A percentile compares a stretch with the other conserved stretches of the same genome.
Evolutionary conservation across 345 rosid species (phyloP).

Genomic region (Microthlaspi erraticum): DNA sequence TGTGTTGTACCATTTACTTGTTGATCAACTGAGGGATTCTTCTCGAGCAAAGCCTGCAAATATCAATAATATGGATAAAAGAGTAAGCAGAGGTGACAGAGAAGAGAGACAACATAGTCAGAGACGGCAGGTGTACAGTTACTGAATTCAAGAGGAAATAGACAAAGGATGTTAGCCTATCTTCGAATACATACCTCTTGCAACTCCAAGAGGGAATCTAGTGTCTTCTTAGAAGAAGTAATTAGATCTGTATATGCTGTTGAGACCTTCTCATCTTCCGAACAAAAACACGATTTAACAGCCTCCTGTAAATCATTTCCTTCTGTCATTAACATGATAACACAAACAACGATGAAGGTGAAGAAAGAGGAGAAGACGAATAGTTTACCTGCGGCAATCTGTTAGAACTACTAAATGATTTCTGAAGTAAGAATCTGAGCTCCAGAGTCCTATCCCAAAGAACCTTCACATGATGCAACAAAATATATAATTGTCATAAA

Average conservation of each 20-base stretch:
- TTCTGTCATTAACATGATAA: conserved; percentile 11
- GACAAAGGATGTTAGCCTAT: conserved; percentile 7
- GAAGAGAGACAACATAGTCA: conserved; percentile 17
- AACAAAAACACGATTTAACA: conserved; percentile 64
- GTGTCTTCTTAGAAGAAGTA: conserved; percentile 66
- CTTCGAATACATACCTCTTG: conserved; percentile 62
- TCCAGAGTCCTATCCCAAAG: conserved; percentile 88
- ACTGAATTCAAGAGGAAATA: conserved; percentile 11
- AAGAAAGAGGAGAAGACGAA: conserved; percentile 9
- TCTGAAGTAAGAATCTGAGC: conserved; percentile 86
- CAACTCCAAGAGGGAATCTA: conserved; percentile 74
- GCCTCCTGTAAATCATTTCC: conserved; percentile 59
- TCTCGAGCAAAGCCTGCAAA: conserved; percentile 77
- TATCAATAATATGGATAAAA: neutral
- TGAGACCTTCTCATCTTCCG: conserved; percentile 55
- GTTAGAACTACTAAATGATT: conserved; percentile 75
- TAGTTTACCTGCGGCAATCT: conserved; percentile 73
- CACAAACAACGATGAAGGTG: neutral
- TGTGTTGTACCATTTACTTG: conserved; percentile 60
- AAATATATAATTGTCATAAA: neutral
- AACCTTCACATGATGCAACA: conserved; percentile 50
- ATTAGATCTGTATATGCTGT: conserved; percentile 68
- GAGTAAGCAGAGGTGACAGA: conserved; percentile 11
- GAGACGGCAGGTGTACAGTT: neutral
- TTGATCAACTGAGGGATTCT: conserved; percentile 71